These are phyloP conservation scores for Kurtzmaniella fragi DNA, from an alignment of 805 yeast species.

Conservation along the genomic window DNA sequence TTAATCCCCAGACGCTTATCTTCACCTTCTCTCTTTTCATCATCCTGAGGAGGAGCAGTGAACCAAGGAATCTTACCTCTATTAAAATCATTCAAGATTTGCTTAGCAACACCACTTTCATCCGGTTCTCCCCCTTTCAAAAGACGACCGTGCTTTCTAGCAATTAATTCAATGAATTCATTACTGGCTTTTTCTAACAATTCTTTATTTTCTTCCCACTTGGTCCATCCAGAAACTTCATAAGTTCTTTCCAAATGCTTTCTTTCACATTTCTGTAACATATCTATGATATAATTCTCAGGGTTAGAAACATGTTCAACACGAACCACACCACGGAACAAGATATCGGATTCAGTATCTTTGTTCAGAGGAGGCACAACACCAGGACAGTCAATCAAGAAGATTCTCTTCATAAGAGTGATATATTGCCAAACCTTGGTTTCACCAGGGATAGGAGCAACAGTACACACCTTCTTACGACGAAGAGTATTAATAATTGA, in stretches of 20 bases:
- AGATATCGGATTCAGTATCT: conserved; percentile 86
- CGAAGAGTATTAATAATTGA: conserved; percentile 91
- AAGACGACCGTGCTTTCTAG: conserved; percentile 88
- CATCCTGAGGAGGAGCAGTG: conserved; percentile 83
- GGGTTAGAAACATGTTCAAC: conserved; percentile 97
- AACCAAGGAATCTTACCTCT: conserved; percentile 99
- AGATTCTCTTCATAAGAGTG: conserved; percentile 92
- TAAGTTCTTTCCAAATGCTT: conserved; percentile 93
- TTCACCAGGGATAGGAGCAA: conserved; percentile 98
- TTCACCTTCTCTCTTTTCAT: conserved; percentile 51
- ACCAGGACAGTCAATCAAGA: conserved; percentile 97
- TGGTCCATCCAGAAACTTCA: conserved; percentile 85
- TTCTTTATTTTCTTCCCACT: conserved; percentile 40
- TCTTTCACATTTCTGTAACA: conserved; percentile 77
- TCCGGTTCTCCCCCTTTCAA: conserved; percentile 98
- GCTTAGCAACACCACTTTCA: conserved; percentile 87
- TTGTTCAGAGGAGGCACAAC: conserved; percentile 93
- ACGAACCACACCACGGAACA: conserved; percentile 96
- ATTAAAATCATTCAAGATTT: conserved; percentile 88
- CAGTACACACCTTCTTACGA: conserved; percentile 91
- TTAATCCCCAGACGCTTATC: conserved; percentile 51
- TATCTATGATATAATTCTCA: conserved; percentile 89
- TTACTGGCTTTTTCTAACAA: conserved; percentile 40
- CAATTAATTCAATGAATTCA: conserved; percentile 85
- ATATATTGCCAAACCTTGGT: conserved; percentile 99